phyloP scores from a whole-genome alignment of 768 basidiomycete genomes.

The Xanthoconium purpureum region DNA sequence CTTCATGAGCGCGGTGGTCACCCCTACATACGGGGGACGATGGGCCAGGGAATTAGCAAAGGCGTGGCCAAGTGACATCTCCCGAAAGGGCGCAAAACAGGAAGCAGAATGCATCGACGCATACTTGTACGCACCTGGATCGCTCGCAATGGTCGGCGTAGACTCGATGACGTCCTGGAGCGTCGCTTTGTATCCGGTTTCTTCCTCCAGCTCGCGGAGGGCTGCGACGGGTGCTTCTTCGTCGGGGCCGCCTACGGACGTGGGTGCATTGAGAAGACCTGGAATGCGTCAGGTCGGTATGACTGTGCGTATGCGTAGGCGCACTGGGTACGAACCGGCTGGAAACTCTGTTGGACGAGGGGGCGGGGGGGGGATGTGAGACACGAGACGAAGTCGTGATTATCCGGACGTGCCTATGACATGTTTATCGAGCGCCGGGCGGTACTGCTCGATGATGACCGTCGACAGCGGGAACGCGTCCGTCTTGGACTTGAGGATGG shows the following conservation, averaged over 20 bases:
- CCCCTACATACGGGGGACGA: conserved; percentile 47
- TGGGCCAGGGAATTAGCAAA: neutral
- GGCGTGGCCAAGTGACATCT: no score
- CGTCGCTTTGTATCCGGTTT: conserved; percentile 81
- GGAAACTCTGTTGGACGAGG: conserved; percentile 46
- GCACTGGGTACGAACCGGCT: conserved; percentile 41
- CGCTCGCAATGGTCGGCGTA: conserved; percentile 59
- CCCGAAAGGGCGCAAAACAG: no score
- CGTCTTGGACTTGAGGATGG: conserved; percentile 73
- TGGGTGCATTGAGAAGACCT: conserved; percentile 80
- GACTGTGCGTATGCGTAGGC: neutral
- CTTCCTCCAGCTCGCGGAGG: conserved; percentile 86
- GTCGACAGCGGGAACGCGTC: conserved; percentile 72
- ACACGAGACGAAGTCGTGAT: neutral
- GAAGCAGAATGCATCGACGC: no score
- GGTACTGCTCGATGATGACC: conserved; percentile 87
- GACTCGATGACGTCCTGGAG: conserved; percentile 52
- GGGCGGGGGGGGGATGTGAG: neutral
- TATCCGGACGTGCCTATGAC: conserved; percentile 55
- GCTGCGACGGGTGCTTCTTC: conserved; percentile 82
- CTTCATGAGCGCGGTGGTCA: conserved; percentile 94
- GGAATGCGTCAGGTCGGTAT: neutral
- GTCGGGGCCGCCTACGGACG: neutral
- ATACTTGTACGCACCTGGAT: conserved; percentile 57
- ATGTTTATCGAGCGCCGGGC: conserved; percentile 78